These are phyloP conservation scores for Sclerospora graminicola DNA, from an alignment of 352 stramenopile species.

Conservation along the genomic window DNA sequence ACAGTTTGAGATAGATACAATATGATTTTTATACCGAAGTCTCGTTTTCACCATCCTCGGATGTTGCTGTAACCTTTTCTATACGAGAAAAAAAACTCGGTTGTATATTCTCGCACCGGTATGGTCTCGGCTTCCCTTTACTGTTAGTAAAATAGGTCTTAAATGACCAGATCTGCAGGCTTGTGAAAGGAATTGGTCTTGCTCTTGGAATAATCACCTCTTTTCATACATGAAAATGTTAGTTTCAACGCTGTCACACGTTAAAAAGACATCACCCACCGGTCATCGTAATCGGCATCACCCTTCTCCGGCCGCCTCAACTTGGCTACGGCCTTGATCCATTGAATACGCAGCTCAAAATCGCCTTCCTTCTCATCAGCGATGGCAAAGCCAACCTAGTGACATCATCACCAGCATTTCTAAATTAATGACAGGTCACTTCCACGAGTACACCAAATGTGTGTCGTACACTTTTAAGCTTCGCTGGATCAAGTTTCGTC, in stretches of 20 bases:
- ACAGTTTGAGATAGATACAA: not conserved
- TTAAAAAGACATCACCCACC: slow-evolving; percentile 6
- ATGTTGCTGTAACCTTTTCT: no score
- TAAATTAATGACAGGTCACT: no score
- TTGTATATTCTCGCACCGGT: no score
- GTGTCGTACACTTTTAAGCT: slow-evolving; percentile 55
- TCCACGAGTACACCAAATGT: no score
- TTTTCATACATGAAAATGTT: not conserved
- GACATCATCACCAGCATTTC: not conserved
- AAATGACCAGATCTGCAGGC: slow-evolving; percentile 53
- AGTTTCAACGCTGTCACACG: not conserved
- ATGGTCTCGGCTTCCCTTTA: slow-evolving; percentile 3
- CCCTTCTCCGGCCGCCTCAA: slow-evolving; percentile 33
- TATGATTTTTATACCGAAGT: not conserved
- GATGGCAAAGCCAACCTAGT: slow-evolving; percentile 73
- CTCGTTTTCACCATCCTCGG: not conserved
- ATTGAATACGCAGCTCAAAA: slow-evolving; percentile 76
- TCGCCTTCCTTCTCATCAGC: slow-evolving; percentile 80
- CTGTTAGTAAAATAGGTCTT: slow-evolving; percentile 7
- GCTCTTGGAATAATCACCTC: slow-evolving; percentile 24
- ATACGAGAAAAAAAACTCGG: no score
- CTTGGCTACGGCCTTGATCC: slow-evolving; percentile 77
- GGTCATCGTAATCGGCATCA: slow-evolving; percentile 22
- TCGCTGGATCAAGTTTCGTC: slow-evolving; percentile 58
- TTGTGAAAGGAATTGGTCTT: slow-evolving; percentile 41